phyloP scores from a whole-genome alignment of 345 rosid genomes.

The Sisymbrium altissimum region DNA sequence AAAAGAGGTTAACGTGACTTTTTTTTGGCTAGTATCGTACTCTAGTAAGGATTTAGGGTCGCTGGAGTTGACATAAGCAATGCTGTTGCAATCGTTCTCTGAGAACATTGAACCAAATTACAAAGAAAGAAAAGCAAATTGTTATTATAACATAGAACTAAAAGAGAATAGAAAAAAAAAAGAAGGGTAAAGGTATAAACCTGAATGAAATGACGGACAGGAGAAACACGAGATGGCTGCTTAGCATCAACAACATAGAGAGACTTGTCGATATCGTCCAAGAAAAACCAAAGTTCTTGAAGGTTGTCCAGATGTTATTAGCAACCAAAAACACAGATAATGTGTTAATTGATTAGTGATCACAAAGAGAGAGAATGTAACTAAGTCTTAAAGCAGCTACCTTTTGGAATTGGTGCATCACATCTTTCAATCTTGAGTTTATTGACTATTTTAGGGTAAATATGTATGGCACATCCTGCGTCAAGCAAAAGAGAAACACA shows the following conservation, averaged over 20 bases:
- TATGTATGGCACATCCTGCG: constrained; percentile 63
- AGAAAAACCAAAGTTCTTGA: constrained; percentile 67
- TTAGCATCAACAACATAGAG: constrained; percentile 50
- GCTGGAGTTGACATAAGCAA: constrained; percentile 40
- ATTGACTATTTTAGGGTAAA: constrained; percentile 56
- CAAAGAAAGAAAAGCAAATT: neutral
- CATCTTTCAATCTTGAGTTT: constrained; percentile 60
- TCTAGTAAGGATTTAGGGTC: constrained; percentile 70
- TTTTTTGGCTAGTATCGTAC: constrained; percentile 41
- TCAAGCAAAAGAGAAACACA: constrained; percentile 8
- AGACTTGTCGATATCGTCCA: constrained; percentile 72
- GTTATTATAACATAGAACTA: neutral
- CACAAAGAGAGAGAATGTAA: constrained; percentile 2
- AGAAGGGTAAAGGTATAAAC: constrained; percentile 18
- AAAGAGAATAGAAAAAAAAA: neutral
- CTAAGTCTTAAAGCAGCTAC: constrained; percentile 21
- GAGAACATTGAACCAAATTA: constrained; percentile 1
- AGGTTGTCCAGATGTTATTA: constrained; percentile 64
- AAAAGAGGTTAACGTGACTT: neutral
- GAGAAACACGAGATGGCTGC: constrained; percentile 43
- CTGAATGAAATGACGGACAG: constrained; percentile 49
- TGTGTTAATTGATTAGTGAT: neutral
- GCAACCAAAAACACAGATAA: neutral
- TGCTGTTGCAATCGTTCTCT: constrained; percentile 60
- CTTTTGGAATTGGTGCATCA: constrained; percentile 55